These are phyloP conservation scores for Cladosporium colombiae DNA, from an alignment of 2,329 filamentous ascomycete genomes.

Conservation along the genomic window DNA sequence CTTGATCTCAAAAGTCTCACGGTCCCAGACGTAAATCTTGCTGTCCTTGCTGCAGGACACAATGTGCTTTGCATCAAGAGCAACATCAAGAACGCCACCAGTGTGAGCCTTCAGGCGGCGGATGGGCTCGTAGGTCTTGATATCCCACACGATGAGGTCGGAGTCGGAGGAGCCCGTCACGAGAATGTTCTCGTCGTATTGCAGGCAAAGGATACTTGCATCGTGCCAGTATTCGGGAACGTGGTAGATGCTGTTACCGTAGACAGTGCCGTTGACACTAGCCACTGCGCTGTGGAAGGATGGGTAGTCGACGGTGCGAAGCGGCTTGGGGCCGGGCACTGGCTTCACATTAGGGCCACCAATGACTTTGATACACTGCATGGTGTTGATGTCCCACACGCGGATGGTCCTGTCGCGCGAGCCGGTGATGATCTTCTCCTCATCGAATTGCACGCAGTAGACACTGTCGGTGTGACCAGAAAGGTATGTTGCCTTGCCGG, in stretches of 20 bases:
- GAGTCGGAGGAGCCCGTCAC: constrained; percentile 93
- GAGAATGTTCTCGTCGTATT: constrained; percentile 90
- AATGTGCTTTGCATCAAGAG: constrained; percentile 88
- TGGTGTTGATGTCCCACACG: constrained; percentile 91
- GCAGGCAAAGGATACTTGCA: constrained; percentile 90
- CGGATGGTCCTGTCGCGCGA: constrained; percentile 94
- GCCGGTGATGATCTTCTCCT: constrained; percentile 96
- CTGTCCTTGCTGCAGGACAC: constrained; percentile 97
- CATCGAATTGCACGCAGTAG: constrained; percentile 97
- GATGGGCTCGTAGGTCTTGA: constrained; percentile 78
- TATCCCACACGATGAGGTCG: constrained; percentile 87
- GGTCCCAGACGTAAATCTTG: constrained; percentile 92
- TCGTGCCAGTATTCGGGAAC: constrained; percentile 67
- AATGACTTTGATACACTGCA: constrained; percentile 81
- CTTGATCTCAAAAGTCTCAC: constrained; percentile 71
- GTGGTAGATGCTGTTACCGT: constrained; percentile 50
- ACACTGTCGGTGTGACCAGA: constrained; percentile 95
- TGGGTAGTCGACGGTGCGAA: constrained; percentile 45
- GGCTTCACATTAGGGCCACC: constrained; percentile 69
- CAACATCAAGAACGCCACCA: constrained; percentile 89
- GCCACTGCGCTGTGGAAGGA: constrained; percentile 42
- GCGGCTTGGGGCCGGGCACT: constrained; percentile 44
- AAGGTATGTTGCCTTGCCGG: constrained; percentile 80
- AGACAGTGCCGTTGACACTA: constrained; percentile 49
- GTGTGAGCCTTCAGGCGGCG: constrained; percentile 75